Percentiles rank a stretch among this genome's conserved stretches.
These are phyloP conservation scores for Spergularia marina DNA, from an alignment of 148 eudicot species.

Conservation along the genomic window DNA sequence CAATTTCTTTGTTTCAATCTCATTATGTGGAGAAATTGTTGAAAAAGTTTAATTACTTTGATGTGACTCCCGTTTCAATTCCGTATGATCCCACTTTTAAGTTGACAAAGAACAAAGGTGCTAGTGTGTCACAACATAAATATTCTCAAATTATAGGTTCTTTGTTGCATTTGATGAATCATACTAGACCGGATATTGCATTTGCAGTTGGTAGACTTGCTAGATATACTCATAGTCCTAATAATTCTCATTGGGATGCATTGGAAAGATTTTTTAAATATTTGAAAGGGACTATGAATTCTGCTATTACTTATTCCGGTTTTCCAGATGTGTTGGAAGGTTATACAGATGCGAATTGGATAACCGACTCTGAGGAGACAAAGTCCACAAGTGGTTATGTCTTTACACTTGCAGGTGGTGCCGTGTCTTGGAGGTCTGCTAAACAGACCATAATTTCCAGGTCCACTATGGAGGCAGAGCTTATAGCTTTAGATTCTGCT, in stretches of 20 bases:
- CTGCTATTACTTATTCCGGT: too few species aligned
- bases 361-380: too few species aligned
- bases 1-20: background rate
- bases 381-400: too few species aligned
- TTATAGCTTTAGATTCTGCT: too few species aligned
- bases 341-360: too few species aligned
- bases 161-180: background rate
- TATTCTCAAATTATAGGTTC: background rate
- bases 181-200: background rate
- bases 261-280: too few species aligned
- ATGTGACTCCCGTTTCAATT: background rate
- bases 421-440: too few species aligned
- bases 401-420: too few species aligned
- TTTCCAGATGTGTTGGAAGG: too few species aligned
- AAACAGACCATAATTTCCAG: too few species aligned
- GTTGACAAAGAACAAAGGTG: background rate
- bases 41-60: background rate
- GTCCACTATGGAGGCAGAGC: too few species aligned
- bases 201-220: background rate
- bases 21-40: slow-evolving; percentile 6
- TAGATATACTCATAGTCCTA: slow-evolving; percentile 4
- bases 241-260: background rate
- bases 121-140: background rate
- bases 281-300: too few species aligned
- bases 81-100: background rate